These are phyloP conservation scores for Hippophae tibetana DNA, from an alignment of 306 rosid genomes.

Conservation along the genomic window DNA sequence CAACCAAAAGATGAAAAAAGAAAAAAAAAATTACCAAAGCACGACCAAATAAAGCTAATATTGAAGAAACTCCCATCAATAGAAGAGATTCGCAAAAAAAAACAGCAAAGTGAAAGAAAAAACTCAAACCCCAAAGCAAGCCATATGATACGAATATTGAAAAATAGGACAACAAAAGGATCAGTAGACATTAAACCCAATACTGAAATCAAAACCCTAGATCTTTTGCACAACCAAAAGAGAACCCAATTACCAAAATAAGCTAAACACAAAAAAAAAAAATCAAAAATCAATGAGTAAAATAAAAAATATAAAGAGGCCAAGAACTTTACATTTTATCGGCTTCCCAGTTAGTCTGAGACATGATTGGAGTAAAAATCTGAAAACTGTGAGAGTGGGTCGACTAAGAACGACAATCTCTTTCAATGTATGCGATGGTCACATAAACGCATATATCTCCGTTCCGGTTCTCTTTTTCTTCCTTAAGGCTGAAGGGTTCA, in stretches of 20 bases:
- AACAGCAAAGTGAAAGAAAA: not conserved
- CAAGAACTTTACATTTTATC: constrained; percentile 38
- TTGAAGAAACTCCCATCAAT: not conserved
- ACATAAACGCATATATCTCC: too few relatives aligned
- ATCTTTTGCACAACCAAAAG: not conserved
- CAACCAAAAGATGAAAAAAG: not conserved
- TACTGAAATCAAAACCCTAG: constrained; percentile 14
- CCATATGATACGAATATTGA: constrained; percentile 1
- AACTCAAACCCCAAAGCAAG: not conserved
- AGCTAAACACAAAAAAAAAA: constrained; percentile 10
- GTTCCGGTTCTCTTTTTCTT: too few relatives aligned
- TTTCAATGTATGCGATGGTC: too few relatives aligned
- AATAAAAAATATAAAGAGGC: not conserved
- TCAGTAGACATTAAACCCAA: not conserved
- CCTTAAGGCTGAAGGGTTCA: too few relatives aligned
- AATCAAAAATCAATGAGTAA: not conserved
- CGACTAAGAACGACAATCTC: too few relatives aligned
- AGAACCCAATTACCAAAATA: not conserved
- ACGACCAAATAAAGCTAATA: not conserved
- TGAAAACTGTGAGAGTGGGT: too few relatives aligned
- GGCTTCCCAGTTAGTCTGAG: constrained; percentile 47
- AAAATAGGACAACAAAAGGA: not conserved
- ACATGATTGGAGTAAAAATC: constrained; percentile 25
- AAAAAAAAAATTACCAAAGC: constrained; percentile 3
- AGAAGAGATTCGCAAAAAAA: not conserved